A percentile compares a stretch with the other conserved stretches of the same genome.
Conservation (phyloP, 345 rosid species). For the Zanthoxylum bungeanum region DNA sequence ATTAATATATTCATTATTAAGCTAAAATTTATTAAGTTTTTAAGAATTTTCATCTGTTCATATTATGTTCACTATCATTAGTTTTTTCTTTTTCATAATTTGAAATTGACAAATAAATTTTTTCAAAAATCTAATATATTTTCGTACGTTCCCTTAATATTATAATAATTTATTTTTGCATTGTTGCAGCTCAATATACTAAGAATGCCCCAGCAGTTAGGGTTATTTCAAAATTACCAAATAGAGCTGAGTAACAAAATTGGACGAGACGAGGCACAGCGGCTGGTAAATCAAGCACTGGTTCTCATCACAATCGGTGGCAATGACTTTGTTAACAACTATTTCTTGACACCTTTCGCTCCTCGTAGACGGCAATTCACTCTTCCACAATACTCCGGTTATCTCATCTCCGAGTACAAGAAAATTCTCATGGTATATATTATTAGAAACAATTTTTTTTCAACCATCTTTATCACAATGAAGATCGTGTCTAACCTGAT, state of each 20-base stretch:
- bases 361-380: slow-evolving; percentile 46
- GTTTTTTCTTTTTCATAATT: too few relatives aligned
- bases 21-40: too few relatives aligned
- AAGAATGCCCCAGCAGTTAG: slow-evolving; percentile 50
- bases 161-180: too few relatives aligned
- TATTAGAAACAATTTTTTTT: background rate
- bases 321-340: slow-evolving; percentile 88
- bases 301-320: slow-evolving; percentile 69
- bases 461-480: too few relatives aligned
- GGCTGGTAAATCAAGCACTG: slow-evolving; percentile 52
- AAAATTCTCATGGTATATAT: slow-evolving; percentile 34
- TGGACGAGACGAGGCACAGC: slow-evolving; percentile 42
- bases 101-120: too few relatives aligned
- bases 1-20: too few relatives aligned
- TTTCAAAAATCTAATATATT: too few relatives aligned
- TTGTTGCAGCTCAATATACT: slow-evolving; percentile 59
- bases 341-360: slow-evolving; percentile 58
- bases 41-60: too few relatives aligned
- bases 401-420: slow-evolving; percentile 51
- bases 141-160: too few relatives aligned
- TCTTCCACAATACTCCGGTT: slow-evolving; percentile 46
- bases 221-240: slow-evolving; percentile 71
- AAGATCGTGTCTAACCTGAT: too few relatives aligned
- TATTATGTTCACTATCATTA: too few relatives aligned
- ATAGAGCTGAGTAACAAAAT: slow-evolving; percentile 32